These are phyloP conservation scores for Rhizomucor pusillus DNA, from an alignment of 371 early-diverging fungal genomes.

Conservation along the genomic window DNA sequence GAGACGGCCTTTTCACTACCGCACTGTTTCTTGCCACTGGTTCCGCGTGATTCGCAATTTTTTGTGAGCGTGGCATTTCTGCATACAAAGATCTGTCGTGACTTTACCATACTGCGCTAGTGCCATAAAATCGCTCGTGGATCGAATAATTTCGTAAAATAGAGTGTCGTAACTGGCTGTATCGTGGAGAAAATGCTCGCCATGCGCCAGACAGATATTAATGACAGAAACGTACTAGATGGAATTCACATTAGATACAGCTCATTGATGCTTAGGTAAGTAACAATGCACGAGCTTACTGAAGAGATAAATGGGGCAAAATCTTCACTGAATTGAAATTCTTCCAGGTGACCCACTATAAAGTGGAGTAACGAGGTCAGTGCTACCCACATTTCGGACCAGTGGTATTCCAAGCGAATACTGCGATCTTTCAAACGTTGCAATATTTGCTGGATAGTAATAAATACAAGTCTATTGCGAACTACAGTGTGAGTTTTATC, in stretches of 20 bases:
- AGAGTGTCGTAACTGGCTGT: slow-evolving; percentile 50
- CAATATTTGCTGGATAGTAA: slow-evolving; percentile 40
- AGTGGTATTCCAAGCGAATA: slow-evolving; percentile 51
- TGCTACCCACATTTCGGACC: slow-evolving; percentile 53
- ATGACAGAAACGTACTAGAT: slow-evolving; percentile 43
- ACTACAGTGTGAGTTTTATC: neutral
- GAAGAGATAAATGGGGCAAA: slow-evolving; percentile 34
- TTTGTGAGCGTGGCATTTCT: slow-evolving; percentile 16
- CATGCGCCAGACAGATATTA: slow-evolving; percentile 50
- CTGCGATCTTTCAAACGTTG: slow-evolving; percentile 36
- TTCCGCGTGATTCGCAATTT: slow-evolving; percentile 11
- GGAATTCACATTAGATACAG: neutral
- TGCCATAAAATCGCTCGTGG: slow-evolving; percentile 35
- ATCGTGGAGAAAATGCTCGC: slow-evolving; percentile 52
- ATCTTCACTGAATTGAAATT: slow-evolving; percentile 22
- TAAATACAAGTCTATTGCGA: slow-evolving; percentile 31
- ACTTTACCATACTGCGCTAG: slow-evolving; percentile 42
- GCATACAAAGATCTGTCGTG: slow-evolving; percentile 9
- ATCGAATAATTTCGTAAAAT: slow-evolving; percentile 56
- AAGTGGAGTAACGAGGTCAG: slow-evolving; percentile 44
- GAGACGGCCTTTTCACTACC: slow-evolving; percentile 12
- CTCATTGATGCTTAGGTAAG: neutral
- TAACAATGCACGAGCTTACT: slow-evolving; percentile 18
- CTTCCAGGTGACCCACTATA: slow-evolving; percentile 32
- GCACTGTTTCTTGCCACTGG: too few relatives aligned